Evolutionary conservation across 352 stramenopile species (phyloP), one percentile per base, ranked within the genome.

Genomic region (Blastocystis hominis): DNA sequence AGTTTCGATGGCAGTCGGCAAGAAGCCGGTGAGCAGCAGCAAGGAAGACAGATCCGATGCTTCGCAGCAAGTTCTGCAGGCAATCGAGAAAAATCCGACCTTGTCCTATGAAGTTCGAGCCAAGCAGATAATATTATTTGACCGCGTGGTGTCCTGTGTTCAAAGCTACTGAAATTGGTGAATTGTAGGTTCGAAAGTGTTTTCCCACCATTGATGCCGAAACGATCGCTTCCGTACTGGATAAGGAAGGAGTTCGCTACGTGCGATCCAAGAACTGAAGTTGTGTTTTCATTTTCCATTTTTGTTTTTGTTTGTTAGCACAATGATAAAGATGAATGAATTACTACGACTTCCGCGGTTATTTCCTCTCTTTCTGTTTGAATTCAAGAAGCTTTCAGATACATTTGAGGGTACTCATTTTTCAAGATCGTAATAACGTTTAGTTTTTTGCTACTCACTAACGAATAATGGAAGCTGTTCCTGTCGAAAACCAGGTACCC

Each of bases 401-500:
- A 13, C 50, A 59, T 59, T 59, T 20, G n/a, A 59, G n/a, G n/a
- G 50, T 59, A 59, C n/a, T 59, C 13, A 13, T 13, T 20, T 59
- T 2, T 59, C 1, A 20, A 0, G 13, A 20, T 59, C 50, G n/a
- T 20, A 15, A 13, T 72, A 20, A 72, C 34, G 1, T n/a, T 46
- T 72, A 72, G 62, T 13, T 47, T 44, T 3, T 0, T 47, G 20
- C 17, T n/a, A 20, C 62, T 42, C 20, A 50, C 15, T 47, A 47
- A 24, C 44, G 38, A 38, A 68, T 9, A 68, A 84, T 84, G 72
- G 72, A 84, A 66, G 47, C 53, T 68, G 20, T 46, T 84, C 72
- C 72, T 46, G 72, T 84, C 47, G 72, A 84, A 40, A 66, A 56
- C n/a, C 53, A 69, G 50, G 54, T 69, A 9, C 10, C 46, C 17